phyloP scores from a whole-genome alignment of 352 stramenopile species.

The Aphanomyces cochlioides region DNA sequence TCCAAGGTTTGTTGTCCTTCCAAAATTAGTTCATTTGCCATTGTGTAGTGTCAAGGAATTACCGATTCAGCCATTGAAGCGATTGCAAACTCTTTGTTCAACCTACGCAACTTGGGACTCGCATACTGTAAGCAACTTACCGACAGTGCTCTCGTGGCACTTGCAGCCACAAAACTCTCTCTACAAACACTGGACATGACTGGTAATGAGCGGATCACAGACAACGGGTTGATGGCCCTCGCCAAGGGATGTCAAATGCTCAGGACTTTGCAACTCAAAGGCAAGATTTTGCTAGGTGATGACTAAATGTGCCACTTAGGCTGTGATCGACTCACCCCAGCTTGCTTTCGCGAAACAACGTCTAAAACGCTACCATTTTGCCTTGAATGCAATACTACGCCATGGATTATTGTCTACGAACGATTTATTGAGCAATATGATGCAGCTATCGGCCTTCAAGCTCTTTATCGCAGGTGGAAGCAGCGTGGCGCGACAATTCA shows the following conservation, averaged over 20 bases:
- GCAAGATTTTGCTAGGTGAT: not conserved
- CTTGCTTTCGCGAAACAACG: slow-evolving; percentile 40
- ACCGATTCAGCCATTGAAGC: slow-evolving; percentile 51
- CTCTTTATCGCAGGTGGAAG: slow-evolving; percentile 44
- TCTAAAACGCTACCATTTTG: slow-evolving; percentile 22
- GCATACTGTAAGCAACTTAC: slow-evolving; percentile 45
- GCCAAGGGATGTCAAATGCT: slow-evolving; percentile 43
- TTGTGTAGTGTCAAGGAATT: slow-evolving; percentile 42
- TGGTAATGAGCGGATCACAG: slow-evolving; percentile 58
- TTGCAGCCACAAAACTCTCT: slow-evolving; percentile 43
- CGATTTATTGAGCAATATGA: slow-evolving; percentile 41
- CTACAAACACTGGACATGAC: slow-evolving; percentile 49
- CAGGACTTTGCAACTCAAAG: slow-evolving; percentile 52
- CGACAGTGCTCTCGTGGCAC: slow-evolving; percentile 45
- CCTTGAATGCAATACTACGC: not conserved
- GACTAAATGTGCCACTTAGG: slow-evolving; percentile 22
- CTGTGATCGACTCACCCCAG: slow-evolving; percentile 53
- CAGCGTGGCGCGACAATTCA: slow-evolving; percentile 40
- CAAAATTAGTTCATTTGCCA: not conserved
- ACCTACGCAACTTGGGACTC: slow-evolving; percentile 41
- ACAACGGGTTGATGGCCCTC: slow-evolving; percentile 44
- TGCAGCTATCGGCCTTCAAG: slow-evolving; percentile 43
- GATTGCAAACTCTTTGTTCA: slow-evolving; percentile 45
- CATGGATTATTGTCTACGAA: slow-evolving; percentile 37
- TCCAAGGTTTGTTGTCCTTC: slow-evolving; percentile 43